These are phyloP conservation scores for Colletotrichum sojae DNA, from an alignment of 2,329 filamentous ascomycete species.

Conservation along the genomic window DNA sequence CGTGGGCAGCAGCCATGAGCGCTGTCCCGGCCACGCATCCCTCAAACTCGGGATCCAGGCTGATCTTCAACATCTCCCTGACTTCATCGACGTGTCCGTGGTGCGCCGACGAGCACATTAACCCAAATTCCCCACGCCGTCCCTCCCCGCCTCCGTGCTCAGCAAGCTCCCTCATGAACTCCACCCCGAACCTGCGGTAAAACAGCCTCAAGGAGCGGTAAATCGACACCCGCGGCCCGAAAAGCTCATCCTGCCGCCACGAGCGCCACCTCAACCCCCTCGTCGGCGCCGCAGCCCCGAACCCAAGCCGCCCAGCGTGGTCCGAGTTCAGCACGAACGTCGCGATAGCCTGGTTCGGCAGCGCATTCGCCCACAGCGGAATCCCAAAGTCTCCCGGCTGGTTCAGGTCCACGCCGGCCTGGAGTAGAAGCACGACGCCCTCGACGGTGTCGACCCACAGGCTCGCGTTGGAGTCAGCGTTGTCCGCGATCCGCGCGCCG, in stretches of 20 bases:
- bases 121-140: background rate
- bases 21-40: conserved; percentile 11
- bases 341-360: background rate
- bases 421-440: background rate
- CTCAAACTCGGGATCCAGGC: conserved; percentile 7
- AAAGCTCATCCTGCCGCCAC: background rate
- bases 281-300: no score
- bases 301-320: background rate
- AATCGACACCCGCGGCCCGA: no score
- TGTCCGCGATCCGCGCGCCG: background rate
- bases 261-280: background rate
- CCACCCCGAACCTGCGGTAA: conserved; percentile 2
- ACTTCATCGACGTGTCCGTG: conserved; percentile 9
- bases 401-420: background rate
- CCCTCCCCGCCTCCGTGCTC: background rate
- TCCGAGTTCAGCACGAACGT: conserved; percentile 24
- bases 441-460: background rate
- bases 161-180: background rate
- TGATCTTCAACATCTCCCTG: background rate
- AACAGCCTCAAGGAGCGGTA: background rate
- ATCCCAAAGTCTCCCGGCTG: background rate
- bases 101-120: background rate
- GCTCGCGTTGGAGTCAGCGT: background rate
- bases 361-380: conserved; percentile 3
- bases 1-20: conserved; percentile 7